Evolutionary conservation across 23 red algal genomes (phyloP).

Genomic region (Gracilaria vermiculophylla): DNA sequence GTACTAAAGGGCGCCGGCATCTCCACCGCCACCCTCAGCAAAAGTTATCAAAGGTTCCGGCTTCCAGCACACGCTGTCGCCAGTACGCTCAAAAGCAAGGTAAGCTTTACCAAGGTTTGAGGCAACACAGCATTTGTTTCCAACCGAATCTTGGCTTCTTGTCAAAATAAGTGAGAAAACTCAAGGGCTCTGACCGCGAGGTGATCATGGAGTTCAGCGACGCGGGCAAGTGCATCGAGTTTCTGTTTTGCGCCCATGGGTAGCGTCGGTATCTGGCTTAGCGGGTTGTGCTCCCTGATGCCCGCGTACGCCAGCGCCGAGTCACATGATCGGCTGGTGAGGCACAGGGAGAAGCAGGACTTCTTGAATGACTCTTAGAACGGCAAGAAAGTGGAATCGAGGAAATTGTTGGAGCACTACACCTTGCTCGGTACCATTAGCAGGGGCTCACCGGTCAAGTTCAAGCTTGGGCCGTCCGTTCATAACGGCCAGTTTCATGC

Average conservation of each 20-base stretch:
- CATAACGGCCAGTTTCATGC: conserved; percentile 48
- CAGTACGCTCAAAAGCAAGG: too few species aligned
- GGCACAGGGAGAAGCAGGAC: conserved; percentile 23
- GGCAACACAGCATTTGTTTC: too few species aligned
- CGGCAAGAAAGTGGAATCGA: conserved; percentile 29
- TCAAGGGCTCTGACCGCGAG: conserved; percentile 47
- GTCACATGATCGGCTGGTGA: neutral
- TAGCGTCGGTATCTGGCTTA: conserved; percentile 42
- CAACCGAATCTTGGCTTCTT: too few species aligned
- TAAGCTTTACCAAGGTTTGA: too few species aligned
- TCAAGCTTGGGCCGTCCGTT: conserved; percentile 48
- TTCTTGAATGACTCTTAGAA: conserved; percentile 56
- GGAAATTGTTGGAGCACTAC: conserved; percentile 27
- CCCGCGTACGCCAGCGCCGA: conserved; percentile 31
- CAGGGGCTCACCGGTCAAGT: conserved; percentile 63
- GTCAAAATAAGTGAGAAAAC: too few species aligned
- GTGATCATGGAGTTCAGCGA: conserved; percentile 28
- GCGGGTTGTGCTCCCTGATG: conserved; percentile 54
- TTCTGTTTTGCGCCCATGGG: conserved; percentile 35
- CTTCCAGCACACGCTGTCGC: too few species aligned
- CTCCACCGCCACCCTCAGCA: too few species aligned
- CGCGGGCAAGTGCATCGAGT: conserved; percentile 3
- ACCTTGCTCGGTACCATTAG: conserved; percentile 74
- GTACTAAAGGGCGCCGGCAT: too few species aligned
- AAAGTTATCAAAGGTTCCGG: too few species aligned